A percentile compares a stretch with the other conserved stretches of the same genome.
Conservation (phyloP, 768 basidiomycete genomes). For the Serendipita indica region DNA sequence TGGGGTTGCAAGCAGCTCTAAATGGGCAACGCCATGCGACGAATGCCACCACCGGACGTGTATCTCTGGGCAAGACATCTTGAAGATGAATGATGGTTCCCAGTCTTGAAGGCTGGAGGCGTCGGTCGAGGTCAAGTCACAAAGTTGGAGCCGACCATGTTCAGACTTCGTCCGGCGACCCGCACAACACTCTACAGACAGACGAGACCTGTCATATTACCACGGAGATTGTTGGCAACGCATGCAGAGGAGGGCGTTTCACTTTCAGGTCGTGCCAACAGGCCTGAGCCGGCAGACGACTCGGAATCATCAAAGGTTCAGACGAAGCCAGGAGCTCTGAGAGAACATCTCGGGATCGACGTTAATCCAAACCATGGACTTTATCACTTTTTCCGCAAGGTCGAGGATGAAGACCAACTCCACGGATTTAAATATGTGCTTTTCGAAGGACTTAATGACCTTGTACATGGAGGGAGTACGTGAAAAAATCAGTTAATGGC, state of each 20-base stretch:
- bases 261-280: no score
- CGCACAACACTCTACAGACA: no score
- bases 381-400: conserved; percentile 59
- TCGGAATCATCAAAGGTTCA: no score
- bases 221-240: neutral
- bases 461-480: conserved; percentile 19
- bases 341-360: conserved; percentile 30
- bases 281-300: no score
- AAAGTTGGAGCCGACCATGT: no score
- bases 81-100: neutral
- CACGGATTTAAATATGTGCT: conserved; percentile 43
- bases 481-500: conserved; percentile 21
- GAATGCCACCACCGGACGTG: conserved; percentile 2
- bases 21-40: neutral
- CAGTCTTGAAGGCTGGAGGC: neutral
- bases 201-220: neutral
- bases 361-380: conserved; percentile 56
- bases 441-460: conserved; percentile 23
- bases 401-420: conserved; percentile 27
- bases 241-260: neutral
- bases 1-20: conserved; percentile 3
- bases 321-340: conserved; percentile 22
- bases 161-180: no score
- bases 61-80: neutral
- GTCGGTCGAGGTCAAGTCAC: no score